Conservation (phyloP, 1,139 yeast species). For the Saccharomyces hybrid region DNA sequence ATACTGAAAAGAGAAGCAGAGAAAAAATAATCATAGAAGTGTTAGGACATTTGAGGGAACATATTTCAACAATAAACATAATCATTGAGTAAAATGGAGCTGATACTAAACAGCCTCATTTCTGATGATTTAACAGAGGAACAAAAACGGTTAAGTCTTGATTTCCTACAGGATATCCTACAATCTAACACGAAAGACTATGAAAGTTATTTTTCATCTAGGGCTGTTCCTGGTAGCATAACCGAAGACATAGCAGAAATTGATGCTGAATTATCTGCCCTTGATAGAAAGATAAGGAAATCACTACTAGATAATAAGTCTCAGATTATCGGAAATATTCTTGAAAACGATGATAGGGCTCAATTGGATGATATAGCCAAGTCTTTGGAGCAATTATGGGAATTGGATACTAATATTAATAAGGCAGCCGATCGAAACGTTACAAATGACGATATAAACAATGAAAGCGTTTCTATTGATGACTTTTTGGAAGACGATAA, state of each 20-base stretch:
- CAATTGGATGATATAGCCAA: constrained; percentile 27
- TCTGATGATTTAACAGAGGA: constrained; percentile 5
- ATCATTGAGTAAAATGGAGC: not conserved
- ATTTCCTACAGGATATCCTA: constrained; percentile 16
- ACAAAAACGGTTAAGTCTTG: constrained; percentile 13
- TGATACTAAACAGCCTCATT: constrained; percentile 5
- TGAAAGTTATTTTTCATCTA: constrained; percentile 26
- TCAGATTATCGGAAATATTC: constrained; percentile 32
- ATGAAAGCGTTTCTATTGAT: constrained; percentile 3
- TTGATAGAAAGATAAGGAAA: constrained; percentile 35
- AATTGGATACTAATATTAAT: constrained; percentile 21
- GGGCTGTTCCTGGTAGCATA: constrained; percentile 27
- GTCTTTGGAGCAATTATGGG: constrained; percentile 33
- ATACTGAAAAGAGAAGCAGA: not conserved
- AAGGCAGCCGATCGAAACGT: constrained; percentile 15
- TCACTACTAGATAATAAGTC: constrained; percentile 31
- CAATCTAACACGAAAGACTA: constrained; percentile 20
- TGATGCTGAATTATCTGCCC: constrained; percentile 36
- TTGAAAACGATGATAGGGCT: constrained; percentile 22
- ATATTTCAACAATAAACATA: not conserved
- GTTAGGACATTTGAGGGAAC: not conserved
- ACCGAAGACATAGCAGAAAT: constrained; percentile 44
- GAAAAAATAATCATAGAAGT: not conserved
- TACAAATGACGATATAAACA: constrained; percentile 7
- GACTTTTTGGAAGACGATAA: constrained; percentile 11